Evolutionary conservation across 2,329 filamentous ascomycete genomes (phyloP), one percentile per base, ranked within the genome.

Genomic region (Lecanicillium sp.): DNA sequence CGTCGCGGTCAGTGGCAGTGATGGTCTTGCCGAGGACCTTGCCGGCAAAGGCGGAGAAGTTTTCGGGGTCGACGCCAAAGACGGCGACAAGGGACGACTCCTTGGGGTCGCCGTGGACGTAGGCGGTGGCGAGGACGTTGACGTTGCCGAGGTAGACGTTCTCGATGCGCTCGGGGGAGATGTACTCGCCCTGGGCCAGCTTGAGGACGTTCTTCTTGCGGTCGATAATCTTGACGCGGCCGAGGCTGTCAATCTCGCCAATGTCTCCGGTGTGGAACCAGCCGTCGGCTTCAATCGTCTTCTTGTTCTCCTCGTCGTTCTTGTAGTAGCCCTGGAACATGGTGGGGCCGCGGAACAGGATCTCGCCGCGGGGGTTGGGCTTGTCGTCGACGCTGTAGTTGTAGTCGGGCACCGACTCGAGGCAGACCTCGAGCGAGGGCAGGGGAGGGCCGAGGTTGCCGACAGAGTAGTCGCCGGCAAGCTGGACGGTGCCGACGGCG

Each of bases 201-300:
- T 98, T 98, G 57, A 98, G 79, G 14, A 98, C 87, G 65, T 97
- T 97, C 83, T 98, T 98, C 66, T 88, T 83, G 53, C 92, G 88
- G 63, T 98, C 92, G 54, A 98, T 83, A 62, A 98, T 94, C 63
- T 78, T 81, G 70, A 97, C 84, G 45, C 89, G 86, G 46, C 92
- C 92, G 55, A 86, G 64, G 50, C 80, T 79, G 61, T 98, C 92
- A 18, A 98, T 72, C 47, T 81, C 77, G 54, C 80, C 87, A 49
- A 98, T 90, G 54, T 98, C 92, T 39, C 92, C 92, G 1, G 88
- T 96, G 59, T 85, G 84, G 76, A 98, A 97, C 92, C 92, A 98
- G 44, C 92, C 92, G 47, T 96, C 88, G 25, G 81, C 70, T 8
- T 92, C 87, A 36, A 97, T 70, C 0, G 82, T 72, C 65, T 92